A percentile compares a stretch with the other conserved stretches of the same genome.
Conservation (phyloP, 2,329 filamentous ascomycete species). For the Cladophialophora carrionii region DNA sequence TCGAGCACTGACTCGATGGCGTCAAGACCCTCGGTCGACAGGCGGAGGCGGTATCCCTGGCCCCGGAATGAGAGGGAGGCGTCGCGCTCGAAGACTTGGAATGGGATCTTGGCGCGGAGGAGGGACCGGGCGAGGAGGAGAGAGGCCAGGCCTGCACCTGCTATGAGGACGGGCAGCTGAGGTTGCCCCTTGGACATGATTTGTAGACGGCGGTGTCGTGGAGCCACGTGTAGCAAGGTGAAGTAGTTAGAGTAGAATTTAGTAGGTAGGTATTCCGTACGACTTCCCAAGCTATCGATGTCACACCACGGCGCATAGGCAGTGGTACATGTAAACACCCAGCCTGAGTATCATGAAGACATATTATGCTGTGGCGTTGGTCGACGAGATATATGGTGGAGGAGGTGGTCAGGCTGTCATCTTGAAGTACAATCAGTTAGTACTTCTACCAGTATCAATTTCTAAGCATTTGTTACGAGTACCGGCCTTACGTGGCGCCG, state of each 20-base stretch:
- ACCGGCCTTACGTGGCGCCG: background rate
- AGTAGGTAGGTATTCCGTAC: background rate
- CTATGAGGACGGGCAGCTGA: slow-evolving; percentile 43
- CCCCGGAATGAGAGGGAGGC: slow-evolving; percentile 40
- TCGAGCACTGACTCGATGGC: slow-evolving; percentile 62
- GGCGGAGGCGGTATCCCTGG: slow-evolving; percentile 48
- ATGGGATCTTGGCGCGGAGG: slow-evolving; percentile 42
- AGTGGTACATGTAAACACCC: too few relatives aligned
- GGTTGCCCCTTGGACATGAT: slow-evolving; percentile 8
- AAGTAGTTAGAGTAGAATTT: background rate
- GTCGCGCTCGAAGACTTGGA: slow-evolving; percentile 46
- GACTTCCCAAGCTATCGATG: background rate
- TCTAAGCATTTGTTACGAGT: background rate
- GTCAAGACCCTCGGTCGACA: slow-evolving; percentile 40
- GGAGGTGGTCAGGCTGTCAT: background rate
- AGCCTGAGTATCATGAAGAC: too few relatives aligned
- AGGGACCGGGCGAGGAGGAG: slow-evolving; percentile 46
- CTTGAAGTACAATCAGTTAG: background rate
- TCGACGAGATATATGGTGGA: background rate
- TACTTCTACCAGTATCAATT: background rate
- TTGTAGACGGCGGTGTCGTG: background rate
- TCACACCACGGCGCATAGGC: background rate
- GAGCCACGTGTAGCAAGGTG: background rate
- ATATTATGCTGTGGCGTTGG: background rate
- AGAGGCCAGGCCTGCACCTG: slow-evolving; percentile 46